Conservation (phyloP, 2,329 filamentous ascomycete species). For the Aspergillus calidoustus region DNA sequence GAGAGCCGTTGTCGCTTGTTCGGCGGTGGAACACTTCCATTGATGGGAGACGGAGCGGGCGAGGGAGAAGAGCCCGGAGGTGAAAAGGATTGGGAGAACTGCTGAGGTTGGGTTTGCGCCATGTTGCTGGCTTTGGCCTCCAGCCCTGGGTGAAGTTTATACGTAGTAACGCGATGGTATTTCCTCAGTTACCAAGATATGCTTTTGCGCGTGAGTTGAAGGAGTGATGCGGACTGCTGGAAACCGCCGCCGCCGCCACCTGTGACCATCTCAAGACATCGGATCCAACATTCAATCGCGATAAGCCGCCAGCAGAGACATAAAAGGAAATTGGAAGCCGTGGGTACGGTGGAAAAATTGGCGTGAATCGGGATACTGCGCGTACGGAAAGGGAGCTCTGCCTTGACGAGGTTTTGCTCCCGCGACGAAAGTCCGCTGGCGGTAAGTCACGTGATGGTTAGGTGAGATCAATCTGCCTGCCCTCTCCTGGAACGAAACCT, state of each 20-base stretch:
- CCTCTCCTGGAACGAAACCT: slow-evolving; percentile 8
- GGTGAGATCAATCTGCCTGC: slow-evolving; percentile 12
- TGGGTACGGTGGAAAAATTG: slow-evolving; percentile 23
- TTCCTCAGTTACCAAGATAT: slow-evolving; percentile 26
- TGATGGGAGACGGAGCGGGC: slow-evolving; percentile 59
- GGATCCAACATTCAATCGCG: slow-evolving; percentile 25
- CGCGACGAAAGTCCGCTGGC: slow-evolving; percentile 12
- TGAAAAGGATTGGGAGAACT: slow-evolving; percentile 61
- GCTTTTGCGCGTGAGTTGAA: slow-evolving; percentile 37
- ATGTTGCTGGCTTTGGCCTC: slow-evolving; percentile 44
- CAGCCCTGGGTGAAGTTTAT: slow-evolving; percentile 7
- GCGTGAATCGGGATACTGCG: slow-evolving; percentile 21
- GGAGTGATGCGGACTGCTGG: slow-evolving; percentile 45
- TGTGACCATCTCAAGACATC: slow-evolving; percentile 44
- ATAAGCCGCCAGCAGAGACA: slow-evolving; percentile 3
- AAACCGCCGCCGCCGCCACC: slow-evolving; percentile 39
- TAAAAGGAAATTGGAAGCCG: slow-evolving; percentile 10
- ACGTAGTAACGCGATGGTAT: slow-evolving; percentile 18
- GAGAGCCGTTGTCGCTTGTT: slow-evolving; percentile 75
- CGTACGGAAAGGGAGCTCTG: slow-evolving; percentile 30
- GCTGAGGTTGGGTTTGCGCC: slow-evolving; percentile 65
- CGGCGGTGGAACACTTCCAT: slow-evolving; percentile 64
- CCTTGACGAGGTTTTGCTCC: slow-evolving; percentile 29
- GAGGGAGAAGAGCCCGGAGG: slow-evolving; percentile 67
- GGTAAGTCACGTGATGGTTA: slow-evolving; percentile 25